Evolutionary conservation across 2,329 filamentous ascomycete species (phyloP).

Genomic region (Pseudonectria foliicola): DNA sequence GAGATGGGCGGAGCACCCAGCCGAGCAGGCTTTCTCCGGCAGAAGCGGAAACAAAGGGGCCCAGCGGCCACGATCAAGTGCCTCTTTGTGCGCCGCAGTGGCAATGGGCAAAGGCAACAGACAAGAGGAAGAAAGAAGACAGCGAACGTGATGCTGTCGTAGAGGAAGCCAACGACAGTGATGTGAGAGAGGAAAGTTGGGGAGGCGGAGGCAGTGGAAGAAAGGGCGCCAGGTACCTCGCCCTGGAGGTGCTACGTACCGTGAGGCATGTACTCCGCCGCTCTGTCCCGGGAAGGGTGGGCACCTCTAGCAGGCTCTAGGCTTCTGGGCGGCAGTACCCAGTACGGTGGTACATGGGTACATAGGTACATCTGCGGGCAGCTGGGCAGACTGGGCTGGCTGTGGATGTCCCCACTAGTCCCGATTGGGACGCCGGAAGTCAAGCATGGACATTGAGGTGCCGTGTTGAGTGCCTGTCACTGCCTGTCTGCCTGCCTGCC

Average conservation of each 20-base stretch:
- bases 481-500: constrained; percentile 5
- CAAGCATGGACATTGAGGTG: too few relatives aligned
- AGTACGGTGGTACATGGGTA: too few relatives aligned
- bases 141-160: constrained; percentile 18
- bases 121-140: constrained; percentile 14
- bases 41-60: constrained; percentile 14
- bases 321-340: too few relatives aligned
- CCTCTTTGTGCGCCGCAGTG: constrained; percentile 9
- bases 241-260: constrained; percentile 1
- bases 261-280: too few relatives aligned
- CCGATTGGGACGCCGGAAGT: too few relatives aligned
- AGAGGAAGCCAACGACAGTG: constrained; percentile 20
- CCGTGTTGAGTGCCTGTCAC: constrained; percentile 7
- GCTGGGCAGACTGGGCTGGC: too few relatives aligned
- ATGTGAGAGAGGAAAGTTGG: constrained; percentile 22
- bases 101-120: constrained; percentile 16
- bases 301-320: too few relatives aligned
- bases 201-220: constrained; percentile 27
- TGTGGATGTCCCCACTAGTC: too few relatives aligned
- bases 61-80: neutral
- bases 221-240: constrained; percentile 10
- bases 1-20: constrained; percentile 10
- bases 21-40: constrained; percentile 11
- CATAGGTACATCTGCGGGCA: too few relatives aligned
- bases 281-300: too few relatives aligned